Evolutionary conservation across 2,329 filamentous ascomycete species (phyloP).

Genomic region (Fusarium nematophilum): DNA sequence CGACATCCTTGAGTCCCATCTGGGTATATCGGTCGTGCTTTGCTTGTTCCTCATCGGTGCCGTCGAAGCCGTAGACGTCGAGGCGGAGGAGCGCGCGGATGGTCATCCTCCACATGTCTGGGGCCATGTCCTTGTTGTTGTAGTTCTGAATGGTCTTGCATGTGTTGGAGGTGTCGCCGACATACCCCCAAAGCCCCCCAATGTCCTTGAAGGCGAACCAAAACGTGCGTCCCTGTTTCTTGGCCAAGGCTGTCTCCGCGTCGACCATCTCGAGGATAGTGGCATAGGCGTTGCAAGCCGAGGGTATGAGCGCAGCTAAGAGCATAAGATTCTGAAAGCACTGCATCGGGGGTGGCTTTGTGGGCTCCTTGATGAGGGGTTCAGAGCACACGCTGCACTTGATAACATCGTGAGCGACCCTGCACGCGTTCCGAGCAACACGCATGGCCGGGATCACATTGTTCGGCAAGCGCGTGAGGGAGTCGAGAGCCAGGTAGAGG

Average conservation of each 20-base stretch:
- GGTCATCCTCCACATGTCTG: slow-evolving; percentile 64
- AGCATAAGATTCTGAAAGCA: slow-evolving; percentile 70
- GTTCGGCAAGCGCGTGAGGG: slow-evolving; percentile 59
- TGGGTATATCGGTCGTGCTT: slow-evolving; percentile 46
- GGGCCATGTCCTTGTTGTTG: slow-evolving; percentile 60
- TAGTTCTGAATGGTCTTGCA: slow-evolving; percentile 48
- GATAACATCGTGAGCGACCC: slow-evolving; percentile 62
- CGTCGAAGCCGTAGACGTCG: slow-evolving; percentile 66
- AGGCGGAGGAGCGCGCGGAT: slow-evolving; percentile 65
- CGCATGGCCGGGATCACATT: slow-evolving; percentile 60
- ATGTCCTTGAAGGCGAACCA: slow-evolving; percentile 59
- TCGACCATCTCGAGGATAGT: slow-evolving; percentile 67
- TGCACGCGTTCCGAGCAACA: slow-evolving; percentile 60
- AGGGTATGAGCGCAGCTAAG: slow-evolving; percentile 67
- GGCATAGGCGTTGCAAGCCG: slow-evolving; percentile 68
- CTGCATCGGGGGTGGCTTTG: slow-evolving; percentile 56
- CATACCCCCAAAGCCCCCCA: slow-evolving; percentile 61
- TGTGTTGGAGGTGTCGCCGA: slow-evolving; percentile 38
- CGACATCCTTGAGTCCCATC: slow-evolving; percentile 65
- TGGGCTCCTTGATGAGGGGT: slow-evolving; percentile 49
- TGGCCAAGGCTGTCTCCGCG: slow-evolving; percentile 59
- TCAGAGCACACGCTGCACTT: slow-evolving; percentile 63
- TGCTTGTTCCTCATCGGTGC: slow-evolving; percentile 24
- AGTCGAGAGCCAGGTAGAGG: slow-evolving; percentile 63
- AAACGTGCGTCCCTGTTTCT: slow-evolving; percentile 54